Percentiles rank a stretch among this genome's conserved stretches.
Conservation (phyloP, 805 yeast species). For the Barnettozyma californica region DNA sequence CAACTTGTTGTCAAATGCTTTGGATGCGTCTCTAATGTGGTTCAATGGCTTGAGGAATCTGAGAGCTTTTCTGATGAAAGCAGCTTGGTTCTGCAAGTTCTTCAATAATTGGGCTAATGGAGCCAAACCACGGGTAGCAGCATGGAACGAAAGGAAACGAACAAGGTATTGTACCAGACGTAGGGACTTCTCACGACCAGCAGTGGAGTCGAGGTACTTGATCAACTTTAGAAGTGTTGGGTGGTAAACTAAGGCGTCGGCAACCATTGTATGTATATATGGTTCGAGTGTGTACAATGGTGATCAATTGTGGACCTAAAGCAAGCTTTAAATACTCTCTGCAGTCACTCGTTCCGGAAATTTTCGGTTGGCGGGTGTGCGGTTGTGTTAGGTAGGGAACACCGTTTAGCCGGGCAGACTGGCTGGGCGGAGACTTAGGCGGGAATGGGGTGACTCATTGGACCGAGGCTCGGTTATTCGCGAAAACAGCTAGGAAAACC, state of each 20-base stretch:
- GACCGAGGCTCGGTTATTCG: neutral
- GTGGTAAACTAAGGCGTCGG: conserved; percentile 65
- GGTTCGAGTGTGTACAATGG: neutral
- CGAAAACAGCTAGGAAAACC: neutral
- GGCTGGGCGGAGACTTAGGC: neutral
- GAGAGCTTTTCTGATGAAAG: conserved; percentile 74
- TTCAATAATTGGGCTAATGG: conserved; percentile 45
- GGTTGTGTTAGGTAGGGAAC: neutral
- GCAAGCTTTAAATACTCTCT: neutral
- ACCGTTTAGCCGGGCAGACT: conserved; percentile 2
- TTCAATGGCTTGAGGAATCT: conserved; percentile 78
- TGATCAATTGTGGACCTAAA: neutral
- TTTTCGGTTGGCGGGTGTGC: conserved; percentile 1
- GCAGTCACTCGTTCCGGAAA: neutral
- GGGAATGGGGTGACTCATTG: neutral
- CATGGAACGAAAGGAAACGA: conserved; percentile 62
- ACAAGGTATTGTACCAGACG: conserved; percentile 78
- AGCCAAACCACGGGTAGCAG: conserved; percentile 50
- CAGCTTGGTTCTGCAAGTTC: conserved; percentile 55
- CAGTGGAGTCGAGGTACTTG: conserved; percentile 58
- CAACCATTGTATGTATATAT: conserved; percentile 43
- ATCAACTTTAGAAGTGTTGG: conserved; percentile 61
- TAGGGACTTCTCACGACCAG: conserved; percentile 77
- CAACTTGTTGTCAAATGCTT: conserved; percentile 65
- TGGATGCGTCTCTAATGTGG: conserved; percentile 64